Evolutionary conservation across 345 rosid species (phyloP).

Genomic region (Turritis glabra): DNA sequence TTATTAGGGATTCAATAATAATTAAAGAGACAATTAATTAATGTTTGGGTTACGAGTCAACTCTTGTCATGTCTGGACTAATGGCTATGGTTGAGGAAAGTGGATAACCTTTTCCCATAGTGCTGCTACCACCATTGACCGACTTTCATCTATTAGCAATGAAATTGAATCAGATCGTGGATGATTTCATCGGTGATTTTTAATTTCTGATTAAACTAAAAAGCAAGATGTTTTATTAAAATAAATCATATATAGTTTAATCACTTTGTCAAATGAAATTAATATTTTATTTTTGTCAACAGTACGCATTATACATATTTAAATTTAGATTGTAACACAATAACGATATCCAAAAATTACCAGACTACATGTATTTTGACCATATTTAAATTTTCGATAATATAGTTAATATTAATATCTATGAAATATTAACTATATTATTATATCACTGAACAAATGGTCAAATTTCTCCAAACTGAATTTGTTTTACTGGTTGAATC

Average conservation of each 20-base stretch:
- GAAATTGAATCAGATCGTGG: neutral
- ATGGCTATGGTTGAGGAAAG: constrained; percentile 34
- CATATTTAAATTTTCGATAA: too few species aligned
- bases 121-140: constrained; percentile 33
- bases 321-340: too few species aligned
- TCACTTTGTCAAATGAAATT: neutral
- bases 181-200: neutral
- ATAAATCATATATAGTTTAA: neutral
- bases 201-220: neutral
- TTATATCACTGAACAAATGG: too few species aligned
- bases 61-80: constrained; percentile 27
- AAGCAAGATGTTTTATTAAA: neutral
- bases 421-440: too few species aligned
- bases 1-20: neutral
- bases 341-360: too few species aligned
- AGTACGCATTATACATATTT: too few species aligned
- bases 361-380: too few species aligned
- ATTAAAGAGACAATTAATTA: neutral
- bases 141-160: neutral
- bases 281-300: too few species aligned
- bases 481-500: neutral
- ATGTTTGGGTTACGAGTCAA: constrained; percentile 31
- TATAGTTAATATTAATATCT: too few species aligned
- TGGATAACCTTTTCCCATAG: constrained; percentile 30
- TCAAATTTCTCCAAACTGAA: neutral